Percentiles rank a stretch among this genome's conserved stretches.
phyloP scores from a whole-genome alignment of 345 rosid genomes.

The Hibiscus tridactylites region DNA sequence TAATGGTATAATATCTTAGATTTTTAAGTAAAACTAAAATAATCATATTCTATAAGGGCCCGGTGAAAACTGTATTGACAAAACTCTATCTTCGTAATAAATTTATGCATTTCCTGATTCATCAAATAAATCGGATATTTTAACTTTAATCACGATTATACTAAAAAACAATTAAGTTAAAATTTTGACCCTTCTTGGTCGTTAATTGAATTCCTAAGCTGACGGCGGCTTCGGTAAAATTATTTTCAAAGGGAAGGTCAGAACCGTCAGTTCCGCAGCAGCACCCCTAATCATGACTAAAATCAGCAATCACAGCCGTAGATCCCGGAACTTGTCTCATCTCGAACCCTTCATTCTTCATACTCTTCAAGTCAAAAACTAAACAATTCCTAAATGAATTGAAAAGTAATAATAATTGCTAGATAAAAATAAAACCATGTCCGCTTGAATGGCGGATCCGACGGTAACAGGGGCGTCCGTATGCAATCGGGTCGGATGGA shows the following conservation, averaged over 20 bases:
- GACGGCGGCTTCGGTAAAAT: neutral
- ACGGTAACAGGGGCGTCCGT: neutral
- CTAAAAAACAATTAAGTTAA: neutral
- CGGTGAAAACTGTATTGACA: too few species aligned
- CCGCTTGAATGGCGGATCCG: neutral
- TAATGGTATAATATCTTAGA: too few species aligned
- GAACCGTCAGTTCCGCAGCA: neutral
- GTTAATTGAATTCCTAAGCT: neutral
- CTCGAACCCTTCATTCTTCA: neutral
- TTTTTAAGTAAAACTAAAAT: too few species aligned
- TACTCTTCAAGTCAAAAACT: neutral
- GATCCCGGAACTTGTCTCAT: neutral
- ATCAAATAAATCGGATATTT: too few species aligned
- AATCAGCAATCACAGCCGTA: slow-evolving; percentile 1
- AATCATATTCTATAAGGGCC: too few species aligned
- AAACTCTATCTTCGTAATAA: too few species aligned
- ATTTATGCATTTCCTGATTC: too few species aligned
- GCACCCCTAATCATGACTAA: neutral
- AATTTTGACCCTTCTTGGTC: neutral
- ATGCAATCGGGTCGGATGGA: neutral
- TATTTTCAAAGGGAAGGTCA: neutral
- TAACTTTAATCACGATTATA: too few species aligned
- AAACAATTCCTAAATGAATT: neutral
- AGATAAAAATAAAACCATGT: neutral
- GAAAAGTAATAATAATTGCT: too few species aligned